phyloP scores from a whole-genome alignment of 2,329 filamentous ascomycete genomes.

The Fusarium udum region DNA sequence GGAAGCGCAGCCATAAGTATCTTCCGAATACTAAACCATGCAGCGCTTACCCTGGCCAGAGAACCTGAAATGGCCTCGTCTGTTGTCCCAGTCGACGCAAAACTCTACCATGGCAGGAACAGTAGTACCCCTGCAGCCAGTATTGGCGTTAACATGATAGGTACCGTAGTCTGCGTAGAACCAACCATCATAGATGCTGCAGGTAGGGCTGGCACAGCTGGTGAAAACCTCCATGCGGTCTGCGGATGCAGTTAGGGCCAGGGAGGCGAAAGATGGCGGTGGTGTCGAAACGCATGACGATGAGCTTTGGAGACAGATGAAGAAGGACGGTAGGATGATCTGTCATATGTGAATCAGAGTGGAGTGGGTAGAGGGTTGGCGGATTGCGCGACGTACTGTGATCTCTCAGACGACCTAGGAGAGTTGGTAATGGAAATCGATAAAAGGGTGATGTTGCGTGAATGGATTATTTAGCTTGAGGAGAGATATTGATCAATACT shows the following conservation, averaged over 20 bases:
- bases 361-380: no score
- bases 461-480: accelerated
- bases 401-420: accelerated
- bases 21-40: neutral
- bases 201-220: neutral
- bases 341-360: neutral
- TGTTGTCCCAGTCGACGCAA: neutral
- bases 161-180: neutral
- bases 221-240: neutral
- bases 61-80: neutral
- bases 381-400: no score
- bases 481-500: accelerated
- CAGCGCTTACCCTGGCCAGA: neutral
- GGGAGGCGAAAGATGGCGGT: neutral
- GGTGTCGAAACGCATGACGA: neutral
- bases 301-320: neutral
- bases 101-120: neutral
- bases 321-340: no score
- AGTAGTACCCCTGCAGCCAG: neutral
- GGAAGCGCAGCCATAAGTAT: neutral
- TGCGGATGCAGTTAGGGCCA: neutral
- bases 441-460: neutral
- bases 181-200: neutral
- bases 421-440: neutral
- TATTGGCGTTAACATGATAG: neutral